Percentiles rank a stretch among this genome's conserved stretches.
These are phyloP conservation scores for Saksenaea vasiformis DNA, from an alignment of 371 early-diverging fungal species.

Conservation along the genomic window DNA sequence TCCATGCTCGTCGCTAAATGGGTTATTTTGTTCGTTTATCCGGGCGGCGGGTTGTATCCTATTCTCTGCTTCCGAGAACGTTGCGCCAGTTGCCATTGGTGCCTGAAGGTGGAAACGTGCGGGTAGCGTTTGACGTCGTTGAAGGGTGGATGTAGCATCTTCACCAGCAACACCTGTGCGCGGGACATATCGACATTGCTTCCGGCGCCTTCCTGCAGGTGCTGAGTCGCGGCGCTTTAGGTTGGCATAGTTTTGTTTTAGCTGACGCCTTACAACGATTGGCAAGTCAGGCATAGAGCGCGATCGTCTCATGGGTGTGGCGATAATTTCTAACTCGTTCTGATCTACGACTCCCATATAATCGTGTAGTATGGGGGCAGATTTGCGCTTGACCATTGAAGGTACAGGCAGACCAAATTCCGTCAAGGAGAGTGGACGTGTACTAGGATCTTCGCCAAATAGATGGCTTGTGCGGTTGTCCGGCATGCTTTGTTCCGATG, in stretches of 20 bases:
- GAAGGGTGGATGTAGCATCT: neutral
- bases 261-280: neutral
- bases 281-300: neutral
- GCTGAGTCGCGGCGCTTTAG: neutral
- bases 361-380: neutral
- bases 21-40: neutral
- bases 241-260: neutral
- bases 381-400: neutral
- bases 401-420: neutral
- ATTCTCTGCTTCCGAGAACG: neutral
- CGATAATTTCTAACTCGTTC: neutral
- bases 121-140: neutral
- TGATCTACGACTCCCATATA: neutral
- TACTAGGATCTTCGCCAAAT: neutral
- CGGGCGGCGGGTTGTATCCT: neutral
- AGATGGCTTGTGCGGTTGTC: neutral
- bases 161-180: neutral
- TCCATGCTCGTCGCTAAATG: neutral
- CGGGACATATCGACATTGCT: neutral
- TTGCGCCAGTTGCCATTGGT: neutral
- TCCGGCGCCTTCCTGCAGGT: neutral
- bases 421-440: neutral
- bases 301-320: neutral
- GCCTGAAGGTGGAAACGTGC: neutral
- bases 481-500: neutral